Base-by-base conservation (phyloP, 83 land plant species). In the Diphasiastrum complanatum region DNA sequence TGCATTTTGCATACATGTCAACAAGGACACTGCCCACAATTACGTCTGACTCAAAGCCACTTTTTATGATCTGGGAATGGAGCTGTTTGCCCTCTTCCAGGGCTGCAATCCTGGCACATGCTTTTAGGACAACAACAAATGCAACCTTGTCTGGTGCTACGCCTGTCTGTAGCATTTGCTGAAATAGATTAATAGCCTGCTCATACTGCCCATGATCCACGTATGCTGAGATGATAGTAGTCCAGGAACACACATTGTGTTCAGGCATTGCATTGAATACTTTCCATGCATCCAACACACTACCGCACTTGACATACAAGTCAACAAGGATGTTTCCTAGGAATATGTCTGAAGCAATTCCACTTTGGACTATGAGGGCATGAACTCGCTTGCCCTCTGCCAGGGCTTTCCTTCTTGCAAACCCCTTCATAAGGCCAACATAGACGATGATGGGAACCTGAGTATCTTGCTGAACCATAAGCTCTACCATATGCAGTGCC, bases 1-100 rank as follows among this genome's bases (percentile, higher is more conserved):
- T 74, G 62, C 37, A 61, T 33, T n/a, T n/a, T n/a, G n/a, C 68
- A 65, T 70, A 76, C 22, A 55, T 37, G 54, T 70, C 61, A 46
- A 66, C 27, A 33, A 76, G 65, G 53, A 67, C 30, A 31, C 70
- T 76, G 3, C 43, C 37, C 8, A 76, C 70, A 54, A 51, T 64
- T 1, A 48, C 53, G 27, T 70, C 48, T 34, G 51, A 8, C 5
- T 47, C 52, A 11, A 65, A 47, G 5, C 66, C 70, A 47, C 33
- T 38, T 23, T 60, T 61, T 0, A 66, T 31, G 55, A 76, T 58
- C 24, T 65, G 70, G 25, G 38, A 69, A 58, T 70, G 74, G 30
- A 75, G 32, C 36, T 30, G 28, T 30, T 3, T n/a, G 28, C 60
- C 60, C 16, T 59, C 48, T 1, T 37, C 60, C 26, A 60, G 35